Evolutionary conservation across 305 asterid genomes (phyloP).

Genomic region (Stenogyne calaminthoides): DNA sequence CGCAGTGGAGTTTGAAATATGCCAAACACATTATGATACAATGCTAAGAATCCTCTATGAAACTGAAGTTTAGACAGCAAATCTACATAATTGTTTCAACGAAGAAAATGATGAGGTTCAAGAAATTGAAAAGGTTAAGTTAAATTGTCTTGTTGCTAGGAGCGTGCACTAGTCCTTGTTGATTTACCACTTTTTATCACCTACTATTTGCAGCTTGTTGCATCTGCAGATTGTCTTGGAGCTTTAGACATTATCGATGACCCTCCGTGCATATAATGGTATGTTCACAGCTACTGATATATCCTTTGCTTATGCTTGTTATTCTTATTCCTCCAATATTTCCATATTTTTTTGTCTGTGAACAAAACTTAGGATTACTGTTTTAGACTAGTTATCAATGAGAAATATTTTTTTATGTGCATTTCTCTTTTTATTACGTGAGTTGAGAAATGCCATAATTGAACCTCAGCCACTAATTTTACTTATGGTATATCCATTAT

Average conservation of each 20-base stretch:
- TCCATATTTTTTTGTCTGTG: no score
- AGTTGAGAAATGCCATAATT: constrained; percentile 10
- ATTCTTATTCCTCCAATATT: background rate
- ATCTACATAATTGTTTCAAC: background rate
- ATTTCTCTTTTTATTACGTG: background rate
- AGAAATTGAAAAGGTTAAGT: background rate
- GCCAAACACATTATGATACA: background rate
- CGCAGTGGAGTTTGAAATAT: background rate
- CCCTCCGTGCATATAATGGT: constrained; percentile 94
- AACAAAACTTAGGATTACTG: background rate
- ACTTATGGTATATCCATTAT: background rate
- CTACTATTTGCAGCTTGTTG: constrained; percentile 80
- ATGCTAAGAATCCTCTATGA: constrained; percentile 1
- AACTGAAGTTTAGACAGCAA: background rate
- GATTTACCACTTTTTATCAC: constrained; percentile 32
- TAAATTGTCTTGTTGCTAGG: constrained; percentile 20
- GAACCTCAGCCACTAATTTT: background rate
- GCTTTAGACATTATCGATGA: constrained; percentile 93
- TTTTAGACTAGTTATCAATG: background rate
- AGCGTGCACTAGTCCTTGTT: constrained; percentile 19
- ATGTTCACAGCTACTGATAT: constrained; percentile 35
- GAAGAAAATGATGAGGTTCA: constrained; percentile 9
- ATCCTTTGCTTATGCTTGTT: constrained; percentile 15
- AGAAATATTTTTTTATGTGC: constrained; percentile 6
- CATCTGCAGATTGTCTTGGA: constrained; percentile 99